Percentiles rank a stretch among this genome's conserved stretches.
These are phyloP conservation scores for Posidonia australis DNA, from an alignment of 106 monocot species.

Conservation along the genomic window DNA sequence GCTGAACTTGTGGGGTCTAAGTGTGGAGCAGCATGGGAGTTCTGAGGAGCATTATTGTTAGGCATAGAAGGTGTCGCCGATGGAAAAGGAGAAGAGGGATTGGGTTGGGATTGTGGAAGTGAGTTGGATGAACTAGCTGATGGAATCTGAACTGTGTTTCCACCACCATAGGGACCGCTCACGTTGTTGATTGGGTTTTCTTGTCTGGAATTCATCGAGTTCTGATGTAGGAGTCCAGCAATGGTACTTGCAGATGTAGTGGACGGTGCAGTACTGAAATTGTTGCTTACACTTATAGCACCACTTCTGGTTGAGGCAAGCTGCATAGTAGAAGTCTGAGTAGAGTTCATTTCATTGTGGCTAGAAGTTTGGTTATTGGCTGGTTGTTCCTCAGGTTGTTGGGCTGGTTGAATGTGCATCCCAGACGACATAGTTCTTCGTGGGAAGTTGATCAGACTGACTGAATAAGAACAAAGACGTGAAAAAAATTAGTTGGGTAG, in stretches of 20 bases:
- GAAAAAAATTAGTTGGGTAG: no score
- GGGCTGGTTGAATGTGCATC: constrained; percentile 23
- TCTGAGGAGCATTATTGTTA: constrained; percentile 18
- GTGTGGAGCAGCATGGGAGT: constrained; percentile 12
- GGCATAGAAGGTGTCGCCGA: constrained; percentile 42
- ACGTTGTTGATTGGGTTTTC: constrained; percentile 28
- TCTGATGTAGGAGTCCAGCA: constrained; percentile 28
- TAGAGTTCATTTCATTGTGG: constrained; percentile 30
- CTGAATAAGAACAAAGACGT: no score
- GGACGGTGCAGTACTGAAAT: constrained; percentile 19
- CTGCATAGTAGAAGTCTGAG: constrained; percentile 21
- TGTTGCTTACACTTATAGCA: constrained; percentile 21
- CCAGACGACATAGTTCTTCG: constrained; percentile 35
- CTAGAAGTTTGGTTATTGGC: constrained; percentile 28
- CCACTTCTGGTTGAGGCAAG: constrained; percentile 30
- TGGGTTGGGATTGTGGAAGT: constrained; percentile 16
- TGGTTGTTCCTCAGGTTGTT: constrained; percentile 43
- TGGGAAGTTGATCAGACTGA: constrained; percentile 57
- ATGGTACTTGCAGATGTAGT: constrained; percentile 21
- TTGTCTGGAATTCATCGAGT: constrained; percentile 44
- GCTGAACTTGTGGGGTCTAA: constrained; percentile 19
- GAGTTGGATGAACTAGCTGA: constrained; percentile 47
- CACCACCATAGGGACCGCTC: constrained; percentile 26
- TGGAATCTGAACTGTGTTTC: constrained; percentile 29
- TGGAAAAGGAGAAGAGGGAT: constrained; percentile 39